Evolutionary conservation across 306 rosid genomes (phyloP).

Genomic region (cucumber (Cucumis sativus)): DNA sequence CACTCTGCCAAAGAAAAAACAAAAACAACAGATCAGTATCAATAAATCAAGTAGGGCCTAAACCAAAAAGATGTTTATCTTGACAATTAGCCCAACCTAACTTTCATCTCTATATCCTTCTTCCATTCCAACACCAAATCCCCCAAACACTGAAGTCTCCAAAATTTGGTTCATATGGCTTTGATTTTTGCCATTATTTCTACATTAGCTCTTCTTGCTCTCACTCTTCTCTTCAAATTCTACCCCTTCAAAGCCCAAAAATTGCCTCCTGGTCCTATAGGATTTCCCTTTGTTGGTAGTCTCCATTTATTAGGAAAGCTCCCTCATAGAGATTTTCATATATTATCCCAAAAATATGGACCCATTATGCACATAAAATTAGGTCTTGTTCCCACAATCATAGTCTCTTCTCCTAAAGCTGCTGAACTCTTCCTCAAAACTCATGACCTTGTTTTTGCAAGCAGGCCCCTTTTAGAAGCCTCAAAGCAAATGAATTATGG

Average conservation of each 20-base stretch:
- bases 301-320: not conserved
- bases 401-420: slow-evolving; percentile 56
- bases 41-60: too few species aligned
- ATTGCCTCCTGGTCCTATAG: not conserved
- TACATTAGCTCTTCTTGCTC: not conserved
- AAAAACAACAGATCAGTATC: too few species aligned
- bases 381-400: slow-evolving; percentile 40
- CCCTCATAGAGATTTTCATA: not conserved
- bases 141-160: too few species aligned
- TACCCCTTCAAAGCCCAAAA: not conserved
- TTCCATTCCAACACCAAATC: too few species aligned
- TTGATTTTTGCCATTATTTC: not conserved
- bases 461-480: slow-evolving; percentile 33
- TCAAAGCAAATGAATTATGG: slow-evolving; percentile 29
- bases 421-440: slow-evolving; percentile 57
- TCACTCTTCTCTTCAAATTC: not conserved
- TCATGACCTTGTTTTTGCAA: slow-evolving; percentile 47
- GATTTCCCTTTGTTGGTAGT: not conserved
- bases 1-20: too few species aligned
- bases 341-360: not conserved
- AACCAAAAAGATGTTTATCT: too few species aligned
- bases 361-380: slow-evolving; percentile 38
- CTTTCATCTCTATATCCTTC: too few species aligned
- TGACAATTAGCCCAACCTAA: too few species aligned
- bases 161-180: not conserved